Evolutionary conservation across 1,284 basidiomycete genomes (phyloP).

Genomic region (Sphagnurus paluster): DNA sequence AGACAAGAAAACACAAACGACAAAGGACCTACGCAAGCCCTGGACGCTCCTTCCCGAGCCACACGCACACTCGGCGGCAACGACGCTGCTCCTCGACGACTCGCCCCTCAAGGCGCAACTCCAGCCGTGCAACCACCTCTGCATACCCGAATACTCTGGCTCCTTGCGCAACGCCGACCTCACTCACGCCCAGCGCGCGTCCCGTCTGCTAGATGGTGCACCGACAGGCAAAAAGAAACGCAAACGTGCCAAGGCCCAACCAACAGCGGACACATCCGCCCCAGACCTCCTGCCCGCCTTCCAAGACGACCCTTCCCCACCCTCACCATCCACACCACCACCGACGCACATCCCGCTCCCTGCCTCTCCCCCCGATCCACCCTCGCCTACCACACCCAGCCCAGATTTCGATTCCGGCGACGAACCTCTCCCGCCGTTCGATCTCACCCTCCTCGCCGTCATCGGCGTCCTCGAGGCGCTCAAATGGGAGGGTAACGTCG

Average conservation of each 20-base stretch:
- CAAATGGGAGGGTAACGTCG: slow-evolving; percentile 61
- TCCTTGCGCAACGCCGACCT: slow-evolving; percentile 4
- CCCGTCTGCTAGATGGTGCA: too few relatives aligned
- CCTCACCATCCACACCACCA: too few relatives aligned
- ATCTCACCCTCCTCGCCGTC: slow-evolving; percentile 66
- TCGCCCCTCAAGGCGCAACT: slow-evolving; percentile 74
- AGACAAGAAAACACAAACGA: slow-evolving; percentile 69
- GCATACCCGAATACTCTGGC: slow-evolving; percentile 66
- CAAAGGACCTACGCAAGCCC: slow-evolving; percentile 76
- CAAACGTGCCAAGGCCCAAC: slow-evolving; percentile 13
- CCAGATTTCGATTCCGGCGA: too few relatives aligned
- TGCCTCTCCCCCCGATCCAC: too few relatives aligned
- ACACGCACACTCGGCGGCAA: slow-evolving; percentile 55
- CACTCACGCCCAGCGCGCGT: too few relatives aligned
- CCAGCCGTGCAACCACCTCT: slow-evolving; percentile 82
- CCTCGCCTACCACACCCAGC: too few relatives aligned
- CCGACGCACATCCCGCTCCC: too few relatives aligned
- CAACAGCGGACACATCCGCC: too few relatives aligned
- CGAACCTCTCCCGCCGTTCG: too few relatives aligned
- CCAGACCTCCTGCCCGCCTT: too few relatives aligned
- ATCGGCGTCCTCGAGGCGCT: slow-evolving; percentile 68
- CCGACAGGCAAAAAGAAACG: too few relatives aligned
- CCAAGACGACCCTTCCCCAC: too few relatives aligned
- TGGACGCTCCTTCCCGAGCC: slow-evolving; percentile 50
- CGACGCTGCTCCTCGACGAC: slow-evolving; percentile 83